phyloP scores from a whole-genome alignment of 139 green algal genomes.

The Asterochloris sp. region DNA sequence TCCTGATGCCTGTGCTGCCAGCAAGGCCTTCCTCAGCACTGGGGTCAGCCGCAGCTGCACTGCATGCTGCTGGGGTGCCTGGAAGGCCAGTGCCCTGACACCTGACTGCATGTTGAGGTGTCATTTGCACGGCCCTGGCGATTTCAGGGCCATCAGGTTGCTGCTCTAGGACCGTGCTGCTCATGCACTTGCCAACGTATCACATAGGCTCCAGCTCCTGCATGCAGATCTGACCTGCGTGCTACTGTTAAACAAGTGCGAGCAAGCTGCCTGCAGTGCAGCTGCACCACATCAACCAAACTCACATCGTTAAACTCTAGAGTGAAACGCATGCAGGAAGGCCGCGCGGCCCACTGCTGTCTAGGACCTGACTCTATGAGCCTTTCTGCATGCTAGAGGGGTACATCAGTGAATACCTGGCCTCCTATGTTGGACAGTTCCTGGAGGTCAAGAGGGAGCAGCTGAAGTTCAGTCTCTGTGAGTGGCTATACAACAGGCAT shows the following conservation, averaged over 20 bases:
- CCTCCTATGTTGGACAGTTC: slow-evolving; percentile 48
- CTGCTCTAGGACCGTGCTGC: no score
- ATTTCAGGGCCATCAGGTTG: not conserved
- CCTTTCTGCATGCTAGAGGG: slow-evolving; percentile 45
- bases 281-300: not conserved
- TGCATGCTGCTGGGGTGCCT: not conserved
- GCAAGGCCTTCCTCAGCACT: not conserved
- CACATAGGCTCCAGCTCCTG: not conserved
- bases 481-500: not conserved
- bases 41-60: slow-evolving; percentile 8
- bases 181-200: not conserved
- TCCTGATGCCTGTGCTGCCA: not conserved
- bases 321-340: not conserved
- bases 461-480: slow-evolving; percentile 13
- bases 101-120: not conserved
- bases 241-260: no score
- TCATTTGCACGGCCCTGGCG: not conserved
- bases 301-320: not conserved
- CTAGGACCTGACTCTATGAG: not conserved
- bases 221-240: not conserved
- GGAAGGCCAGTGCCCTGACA: not conserved
- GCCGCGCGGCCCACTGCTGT: not conserved
- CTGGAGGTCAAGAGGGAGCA: slow-evolving; percentile 51
- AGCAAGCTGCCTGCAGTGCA: not conserved
- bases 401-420: slow-evolving; percentile 41